Evolutionary conservation across 202 grass and related monocot species (phyloP), one percentile per base, ranked within the genome.

Genomic region (Hordeum pubiflorum): DNA sequence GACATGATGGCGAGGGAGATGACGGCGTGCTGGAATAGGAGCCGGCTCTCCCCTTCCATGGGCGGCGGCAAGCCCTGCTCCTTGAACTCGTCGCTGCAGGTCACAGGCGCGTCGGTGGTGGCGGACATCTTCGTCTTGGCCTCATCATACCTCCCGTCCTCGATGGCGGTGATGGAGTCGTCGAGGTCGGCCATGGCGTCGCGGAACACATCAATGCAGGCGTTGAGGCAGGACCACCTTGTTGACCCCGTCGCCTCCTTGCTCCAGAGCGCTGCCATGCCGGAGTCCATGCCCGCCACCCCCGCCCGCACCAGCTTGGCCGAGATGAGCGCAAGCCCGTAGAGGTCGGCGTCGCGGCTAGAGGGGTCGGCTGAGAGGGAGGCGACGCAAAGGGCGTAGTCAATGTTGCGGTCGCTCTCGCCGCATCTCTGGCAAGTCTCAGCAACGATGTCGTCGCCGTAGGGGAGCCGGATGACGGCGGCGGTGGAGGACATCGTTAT

Each of bases 81-180:
- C 26, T 79, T 4, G 74, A 97, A 97, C 18, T 70, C 78, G 31
- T 93, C 91, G 56, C 91, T 87, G 10, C 94, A 97, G 12, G 84
- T 86, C 0, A 61, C 58, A 0, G 94, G 94, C 15, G 86, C 82
- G 24, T 89, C 89, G 18, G 84, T 12, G 4, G 89, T 70, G 22
- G 72, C 68, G 31, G 80, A 86, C 52, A 88, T 79, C 48, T 56
- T 82, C 0, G 62, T 86, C 77, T 77, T 74, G 4, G 94, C 91
- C 4, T 93, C 91, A 3, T 38, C 31, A 3, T 89, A 89, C 41
- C 63, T 70, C 4, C 58, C 10, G 4, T 71, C 64, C 33, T 76
- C 58, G 38, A 97, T 76, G n/a, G 85, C 84, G 29, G 20, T 22
- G 1, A 85, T 24, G 10, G 82, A 50, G 3, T 15, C 39, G 12